Percentiles rank a stretch among this genome's conserved stretches.
Conservation (phyloP, 192 early-diverging fungal genomes). For the Coemansia asiatica region DNA sequence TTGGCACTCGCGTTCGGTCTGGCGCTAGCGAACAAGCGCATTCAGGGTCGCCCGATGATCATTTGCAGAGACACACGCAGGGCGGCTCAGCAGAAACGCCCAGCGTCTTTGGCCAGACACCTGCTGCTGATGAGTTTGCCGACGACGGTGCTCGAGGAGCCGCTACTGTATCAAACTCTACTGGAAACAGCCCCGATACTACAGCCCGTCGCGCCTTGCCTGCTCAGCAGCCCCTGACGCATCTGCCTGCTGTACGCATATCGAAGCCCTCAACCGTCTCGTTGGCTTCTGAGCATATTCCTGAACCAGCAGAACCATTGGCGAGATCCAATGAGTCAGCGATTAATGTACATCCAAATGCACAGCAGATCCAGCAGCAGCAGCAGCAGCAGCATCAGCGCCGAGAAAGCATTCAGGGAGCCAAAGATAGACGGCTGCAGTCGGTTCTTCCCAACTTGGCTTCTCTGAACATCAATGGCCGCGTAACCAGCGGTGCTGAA, state of each 20-base stretch:
- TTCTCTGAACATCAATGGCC: slow-evolving; percentile 1
- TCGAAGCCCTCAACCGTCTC: slow-evolving; percentile 18
- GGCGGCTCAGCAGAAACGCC: not conserved
- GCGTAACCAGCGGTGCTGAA: slow-evolving; percentile 6
- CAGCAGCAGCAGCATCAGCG: no score
- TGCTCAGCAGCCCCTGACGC: not conserved
- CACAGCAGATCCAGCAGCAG: no score
- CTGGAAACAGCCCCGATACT: slow-evolving; percentile 9
- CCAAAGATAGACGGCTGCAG: not conserved
- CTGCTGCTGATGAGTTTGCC: not conserved
- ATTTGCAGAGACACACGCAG: slow-evolving; percentile 6
- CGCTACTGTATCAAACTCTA: not conserved
- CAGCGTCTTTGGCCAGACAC: not conserved
- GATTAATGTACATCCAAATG: not conserved
- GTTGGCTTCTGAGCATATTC: not conserved
- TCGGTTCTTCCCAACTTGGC: not conserved
- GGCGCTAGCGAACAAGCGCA: slow-evolving; percentile 17
- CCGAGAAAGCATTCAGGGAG: slow-evolving; percentile 17
- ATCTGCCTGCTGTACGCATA: slow-evolving; percentile 7
- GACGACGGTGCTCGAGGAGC: not conserved
- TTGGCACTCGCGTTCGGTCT: slow-evolving; percentile 24
- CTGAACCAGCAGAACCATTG: not conserved
- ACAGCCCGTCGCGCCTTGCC: slow-evolving; percentile 8
- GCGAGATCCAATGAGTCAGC: slow-evolving; percentile 17
- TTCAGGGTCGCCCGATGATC: slow-evolving; percentile 5